phyloP scores from a whole-genome alignment of 2,329 filamentous ascomycete genomes.

The Gyromitra esculenta region DNA sequence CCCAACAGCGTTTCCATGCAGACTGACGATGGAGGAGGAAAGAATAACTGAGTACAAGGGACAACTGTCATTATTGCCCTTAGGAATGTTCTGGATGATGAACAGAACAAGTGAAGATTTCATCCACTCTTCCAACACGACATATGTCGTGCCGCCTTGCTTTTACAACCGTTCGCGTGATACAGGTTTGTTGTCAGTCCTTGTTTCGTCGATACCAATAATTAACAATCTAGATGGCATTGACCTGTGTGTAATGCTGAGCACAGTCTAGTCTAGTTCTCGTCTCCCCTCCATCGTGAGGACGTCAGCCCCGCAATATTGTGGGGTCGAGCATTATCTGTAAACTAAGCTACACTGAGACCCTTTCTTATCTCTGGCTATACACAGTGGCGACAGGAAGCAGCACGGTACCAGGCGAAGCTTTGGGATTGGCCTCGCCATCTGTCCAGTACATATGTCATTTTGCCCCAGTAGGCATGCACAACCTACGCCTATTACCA shows the following conservation, averaged over 20 bases:
- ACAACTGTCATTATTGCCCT: constrained; percentile 33
- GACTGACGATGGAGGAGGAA: neutral
- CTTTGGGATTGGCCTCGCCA: constrained; percentile 9
- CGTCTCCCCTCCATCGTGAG: neutral
- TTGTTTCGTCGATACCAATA: constrained; percentile 31
- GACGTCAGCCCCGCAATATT: constrained; percentile 30
- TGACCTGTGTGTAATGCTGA: constrained; percentile 4
- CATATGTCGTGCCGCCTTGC: constrained; percentile 32
- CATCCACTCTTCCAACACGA: constrained; percentile 5
- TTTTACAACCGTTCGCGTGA: constrained; percentile 35
- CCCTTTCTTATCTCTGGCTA: constrained; percentile 32
- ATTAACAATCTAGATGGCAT: constrained; percentile 18
- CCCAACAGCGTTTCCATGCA: constrained; percentile 3
- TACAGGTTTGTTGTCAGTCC: constrained; percentile 36
- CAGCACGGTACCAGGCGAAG: neutral
- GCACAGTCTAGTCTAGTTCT: constrained; percentile 8
- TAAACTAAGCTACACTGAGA: constrained; percentile 18
- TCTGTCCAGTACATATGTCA: constrained; percentile 7
- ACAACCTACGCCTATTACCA: constrained; percentile 1
- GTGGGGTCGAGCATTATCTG: constrained; percentile 31
- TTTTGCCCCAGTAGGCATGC: constrained; percentile 23
- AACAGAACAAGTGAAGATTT: constrained; percentile 3
- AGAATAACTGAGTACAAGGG: constrained; percentile 13
- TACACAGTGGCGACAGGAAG: constrained; percentile 18
- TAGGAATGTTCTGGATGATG: constrained; percentile 36